These are phyloP conservation scores for Harringtonia aguacate DNA, from an alignment of 2,329 filamentous ascomycete species.

Conservation along the genomic window DNA sequence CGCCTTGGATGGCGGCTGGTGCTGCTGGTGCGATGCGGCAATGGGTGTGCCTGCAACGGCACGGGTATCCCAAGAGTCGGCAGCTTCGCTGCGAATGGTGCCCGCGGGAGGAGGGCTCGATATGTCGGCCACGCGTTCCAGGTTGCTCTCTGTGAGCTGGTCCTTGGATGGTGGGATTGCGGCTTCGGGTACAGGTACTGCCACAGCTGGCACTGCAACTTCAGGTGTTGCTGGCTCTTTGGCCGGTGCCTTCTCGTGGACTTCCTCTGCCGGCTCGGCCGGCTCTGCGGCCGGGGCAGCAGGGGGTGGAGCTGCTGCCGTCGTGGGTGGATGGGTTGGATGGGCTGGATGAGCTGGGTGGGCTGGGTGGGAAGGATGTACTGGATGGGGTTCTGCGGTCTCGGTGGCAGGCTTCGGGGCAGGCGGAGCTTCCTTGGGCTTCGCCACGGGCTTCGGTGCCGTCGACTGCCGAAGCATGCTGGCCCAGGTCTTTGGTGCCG, in stretches of 20 bases:
- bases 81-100: constrained; percentile 79
- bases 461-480: constrained; percentile 59
- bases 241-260: constrained; percentile 20
- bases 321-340: constrained; percentile 26
- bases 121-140: constrained; percentile 78
- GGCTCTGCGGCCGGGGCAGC: constrained; percentile 15
- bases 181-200: constrained; percentile 17
- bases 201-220: constrained; percentile 16
- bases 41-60: constrained; percentile 57
- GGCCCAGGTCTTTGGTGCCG: constrained; percentile 56
- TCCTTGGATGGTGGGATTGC: constrained; percentile 54
- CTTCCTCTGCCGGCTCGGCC: constrained; percentile 3
- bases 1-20: constrained; percentile 42
- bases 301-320: constrained; percentile 9
- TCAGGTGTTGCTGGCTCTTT: constrained; percentile 15
- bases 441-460: constrained; percentile 18
- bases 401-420: constrained; percentile 23
- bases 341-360: no score
- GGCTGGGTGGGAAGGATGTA: no score
- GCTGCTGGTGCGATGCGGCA: constrained; percentile 52
- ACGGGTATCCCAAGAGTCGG: constrained; percentile 72
- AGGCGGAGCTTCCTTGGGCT: constrained; percentile 14
- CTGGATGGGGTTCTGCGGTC: constrained; percentile 28
- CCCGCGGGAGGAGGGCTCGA: constrained; percentile 68
- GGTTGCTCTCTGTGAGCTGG: constrained; percentile 81